phyloP scores from a whole-genome alignment of 441 rosid species.

The Eutrema salsugineum region DNA sequence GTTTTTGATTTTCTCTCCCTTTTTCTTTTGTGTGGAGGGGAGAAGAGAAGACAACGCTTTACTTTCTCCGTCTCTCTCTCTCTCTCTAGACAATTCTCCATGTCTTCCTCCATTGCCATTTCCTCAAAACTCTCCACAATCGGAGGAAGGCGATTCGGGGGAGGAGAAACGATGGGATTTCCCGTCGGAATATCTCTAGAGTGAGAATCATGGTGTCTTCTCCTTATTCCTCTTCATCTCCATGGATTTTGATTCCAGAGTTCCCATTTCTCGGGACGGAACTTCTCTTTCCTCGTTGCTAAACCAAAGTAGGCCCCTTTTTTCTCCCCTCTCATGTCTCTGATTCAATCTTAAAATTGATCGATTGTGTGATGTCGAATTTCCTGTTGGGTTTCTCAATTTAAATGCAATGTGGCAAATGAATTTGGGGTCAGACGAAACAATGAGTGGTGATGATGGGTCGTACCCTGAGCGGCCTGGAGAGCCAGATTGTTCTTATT shows the following conservation, averaged over 20 bases:
- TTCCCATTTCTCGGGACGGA: conserved; percentile 49
- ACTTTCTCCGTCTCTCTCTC: conserved; percentile 27
- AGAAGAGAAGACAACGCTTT: conserved; percentile 52
- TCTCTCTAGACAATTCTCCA: conserved; percentile 10
- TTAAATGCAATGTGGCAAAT: conserved; percentile 95
- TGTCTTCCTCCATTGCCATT: conserved; percentile 28
- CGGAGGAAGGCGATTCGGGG: neutral
- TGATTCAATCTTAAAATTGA: neutral
- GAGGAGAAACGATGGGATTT: neutral
- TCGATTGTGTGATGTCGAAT: neutral
- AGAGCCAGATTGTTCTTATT: conserved; percentile 94
- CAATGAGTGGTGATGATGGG: conserved; percentile 46
- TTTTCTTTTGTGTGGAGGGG: conserved; percentile 53
- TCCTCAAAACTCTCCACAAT: neutral
- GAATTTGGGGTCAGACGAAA: conserved; percentile 67
- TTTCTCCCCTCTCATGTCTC: neutral
- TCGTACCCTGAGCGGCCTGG: conserved; percentile 91
- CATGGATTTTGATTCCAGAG: conserved; percentile 77
- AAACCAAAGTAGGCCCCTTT: conserved; percentile 35
- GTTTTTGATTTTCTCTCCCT: neutral
- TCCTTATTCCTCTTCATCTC: conserved; percentile 28
- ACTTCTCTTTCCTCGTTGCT: conserved; percentile 48
- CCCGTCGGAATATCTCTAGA: conserved; percentile 6
- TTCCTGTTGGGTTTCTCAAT: neutral
- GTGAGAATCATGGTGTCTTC: conserved; percentile 32